Evolutionary conservation across 1,139 yeast species (phyloP), one percentile per base, ranked within the genome.

Genomic region (Kodamaea sp.): DNA sequence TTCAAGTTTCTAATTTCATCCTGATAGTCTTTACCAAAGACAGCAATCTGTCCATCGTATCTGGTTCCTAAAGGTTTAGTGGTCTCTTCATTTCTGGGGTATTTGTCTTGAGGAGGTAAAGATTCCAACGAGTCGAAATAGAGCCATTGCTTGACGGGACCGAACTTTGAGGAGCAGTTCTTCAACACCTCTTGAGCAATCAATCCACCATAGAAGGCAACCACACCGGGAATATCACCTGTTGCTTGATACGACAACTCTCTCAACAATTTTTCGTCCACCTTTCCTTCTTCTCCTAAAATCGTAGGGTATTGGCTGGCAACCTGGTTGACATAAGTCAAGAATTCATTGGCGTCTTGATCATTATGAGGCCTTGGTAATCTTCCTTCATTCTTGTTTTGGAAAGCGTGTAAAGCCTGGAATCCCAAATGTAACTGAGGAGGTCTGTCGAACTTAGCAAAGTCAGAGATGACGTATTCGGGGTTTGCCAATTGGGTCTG

Each of bases 151-250:
- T 84, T 83, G 35, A 90, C 70, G 10, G 99, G 98, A 9, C 81
- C 78, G 53, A 90, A 92, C 66, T 92, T 92, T 31, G 97, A 95
- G 7, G 97, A 85, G 50, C 92, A 84, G 32, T 95, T 95, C 66
- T 92, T 92, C 57, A 92, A 75, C 18, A 87, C 97, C 66, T 92
- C 98, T 63, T 92, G 99, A 3, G 98, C 99, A 34, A 88, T 83
- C 37, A 92, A 69, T 23, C 98, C 98, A 58, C 99, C 99, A 55
- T 78, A 79, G 47, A 90, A 83, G 4, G 97, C 97, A 43, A 80
- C 83, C 57, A 88, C 65, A 24, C 94, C 96, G 15, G 97, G 96
- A 34, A 90, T 63, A 52, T 92, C 97, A 62, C 98, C 98, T 33
- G 81, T 73, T 2, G 97, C 84, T 60, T 92, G 96, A 59, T 71